Conservation (phyloP, 352 stramenopile genomes). For the Hyphochytrium catenoides region DNA sequence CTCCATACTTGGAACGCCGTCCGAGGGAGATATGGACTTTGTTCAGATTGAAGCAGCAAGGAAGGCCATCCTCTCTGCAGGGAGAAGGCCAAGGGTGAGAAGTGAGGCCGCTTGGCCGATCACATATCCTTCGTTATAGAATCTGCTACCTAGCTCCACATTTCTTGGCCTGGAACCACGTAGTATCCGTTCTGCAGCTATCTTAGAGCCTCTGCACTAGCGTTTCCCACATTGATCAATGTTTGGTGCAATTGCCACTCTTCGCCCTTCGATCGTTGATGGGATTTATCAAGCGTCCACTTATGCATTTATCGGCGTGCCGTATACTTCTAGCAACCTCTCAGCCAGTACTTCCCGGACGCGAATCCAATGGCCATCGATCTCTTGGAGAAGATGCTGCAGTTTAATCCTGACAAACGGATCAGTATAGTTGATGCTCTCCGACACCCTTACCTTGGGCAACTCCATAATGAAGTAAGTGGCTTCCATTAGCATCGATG, state of each 20-base stretch:
- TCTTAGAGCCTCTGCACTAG: too few species aligned
- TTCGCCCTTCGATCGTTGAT: too few species aligned
- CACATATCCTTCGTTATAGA: too few species aligned
- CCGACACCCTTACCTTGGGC: conserved; percentile 55
- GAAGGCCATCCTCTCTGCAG: conserved; percentile 48
- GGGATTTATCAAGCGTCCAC: too few species aligned
- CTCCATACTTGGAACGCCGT: conserved; percentile 74
- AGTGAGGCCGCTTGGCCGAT: too few species aligned
- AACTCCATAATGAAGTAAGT: conserved; percentile 65
- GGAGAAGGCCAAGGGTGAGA: too few species aligned
- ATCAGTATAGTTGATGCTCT: conserved; percentile 74
- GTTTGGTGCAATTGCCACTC: too few species aligned
- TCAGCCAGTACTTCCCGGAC: conserved; percentile 57
- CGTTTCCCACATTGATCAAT: too few species aligned
- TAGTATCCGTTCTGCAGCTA: too few species aligned
- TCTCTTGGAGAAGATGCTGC: conserved; percentile 66
- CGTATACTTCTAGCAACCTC: conserved; percentile 21
- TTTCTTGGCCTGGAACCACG: too few species aligned
- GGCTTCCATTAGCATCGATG: not conserved
- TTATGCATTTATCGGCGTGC: too few species aligned
- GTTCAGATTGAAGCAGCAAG: conserved; percentile 75
- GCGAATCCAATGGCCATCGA: conserved; percentile 52
- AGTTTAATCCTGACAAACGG: conserved; percentile 77
- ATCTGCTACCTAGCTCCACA: too few species aligned
- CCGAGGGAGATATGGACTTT: conserved; percentile 84